Evolutionary conservation across 129 eudicot genomes (phyloP).

Genomic region (Artemisia tridentata): DNA sequence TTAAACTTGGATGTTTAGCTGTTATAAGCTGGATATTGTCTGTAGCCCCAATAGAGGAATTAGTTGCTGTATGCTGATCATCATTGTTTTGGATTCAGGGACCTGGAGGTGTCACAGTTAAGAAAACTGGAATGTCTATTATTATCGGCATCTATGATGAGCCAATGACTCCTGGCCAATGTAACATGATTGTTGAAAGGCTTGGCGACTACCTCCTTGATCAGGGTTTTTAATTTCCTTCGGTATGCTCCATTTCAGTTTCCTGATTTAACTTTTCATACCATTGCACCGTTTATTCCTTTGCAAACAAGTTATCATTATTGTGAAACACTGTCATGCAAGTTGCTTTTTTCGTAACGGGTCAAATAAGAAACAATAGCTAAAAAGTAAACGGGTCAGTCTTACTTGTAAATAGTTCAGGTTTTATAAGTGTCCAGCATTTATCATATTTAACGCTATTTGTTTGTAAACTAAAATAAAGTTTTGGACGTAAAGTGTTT

Average conservation of each 20-base stretch:
- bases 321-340: neutral
- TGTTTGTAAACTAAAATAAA: too few relatives aligned
- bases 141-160: slow-evolving; percentile 82
- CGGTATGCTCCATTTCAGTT: slow-evolving; percentile 31
- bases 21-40: neutral
- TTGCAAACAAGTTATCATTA: neutral
- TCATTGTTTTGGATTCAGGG: slow-evolving; percentile 46
- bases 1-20: neutral
- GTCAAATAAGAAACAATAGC: neutral
- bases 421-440: too few relatives aligned
- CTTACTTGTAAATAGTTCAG: neutral
- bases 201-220: slow-evolving; percentile 85
- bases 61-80: neutral
- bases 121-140: slow-evolving; percentile 68
- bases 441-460: too few relatives aligned
- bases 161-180: slow-evolving; percentile 89
- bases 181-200: slow-evolving; percentile 92
- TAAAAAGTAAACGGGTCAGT: neutral
- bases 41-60: neutral
- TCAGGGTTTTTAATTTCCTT: slow-evolving; percentile 62
- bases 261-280: neutral
- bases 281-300: neutral
- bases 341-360: neutral
- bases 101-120: slow-evolving; percentile 75
- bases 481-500: too few relatives aligned